A percentile compares a stretch with the other conserved stretches of the same genome.
Conservation (phyloP, 1,284 basidiomycete species). For the Cerrena zonata region DNA sequence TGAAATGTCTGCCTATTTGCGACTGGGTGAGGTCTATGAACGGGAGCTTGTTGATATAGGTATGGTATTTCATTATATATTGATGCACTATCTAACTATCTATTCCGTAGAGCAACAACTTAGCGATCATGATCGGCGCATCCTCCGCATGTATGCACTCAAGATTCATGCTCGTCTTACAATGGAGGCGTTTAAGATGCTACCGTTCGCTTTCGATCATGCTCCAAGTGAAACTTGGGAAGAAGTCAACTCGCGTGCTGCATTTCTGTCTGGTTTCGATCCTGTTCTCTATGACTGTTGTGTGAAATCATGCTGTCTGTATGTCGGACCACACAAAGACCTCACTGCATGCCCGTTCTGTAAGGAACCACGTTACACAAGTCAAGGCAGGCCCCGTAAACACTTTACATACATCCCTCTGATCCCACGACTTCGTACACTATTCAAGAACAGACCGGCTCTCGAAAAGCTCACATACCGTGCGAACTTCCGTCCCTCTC, state of each 20-base stretch:
- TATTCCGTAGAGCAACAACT: conserved; percentile 10
- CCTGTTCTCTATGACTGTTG: conserved; percentile 30
- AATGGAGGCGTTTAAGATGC: conserved; percentile 14
- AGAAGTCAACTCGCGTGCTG: conserved; percentile 1
- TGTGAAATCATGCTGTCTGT: conserved; percentile 28
- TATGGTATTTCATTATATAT: background rate
- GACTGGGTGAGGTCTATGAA: background rate
- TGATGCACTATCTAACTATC: background rate
- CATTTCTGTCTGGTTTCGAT: conserved; percentile 23
- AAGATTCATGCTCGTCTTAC: conserved; percentile 19
- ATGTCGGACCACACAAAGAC: conserved; percentile 21
- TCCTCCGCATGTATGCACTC: conserved; percentile 15
- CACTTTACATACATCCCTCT: conserved; percentile 16
- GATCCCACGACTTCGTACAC: conserved; percentile 15
- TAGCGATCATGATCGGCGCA: conserved; percentile 7
- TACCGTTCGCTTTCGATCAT: conserved; percentile 15
- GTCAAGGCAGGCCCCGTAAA: conserved; percentile 7
- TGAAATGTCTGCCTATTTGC: background rate
- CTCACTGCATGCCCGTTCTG: conserved; percentile 22
- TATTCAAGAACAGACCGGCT: conserved; percentile 6
- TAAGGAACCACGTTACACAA: conserved; percentile 4
- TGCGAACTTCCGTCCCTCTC: conserved; percentile 13
- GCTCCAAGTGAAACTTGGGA: conserved; percentile 11
- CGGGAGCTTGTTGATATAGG: background rate
- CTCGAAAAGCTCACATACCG: conserved; percentile 20